phyloP scores from a whole-genome alignment of 208 protist species.

The Acanthamoeba castellanii region DNA sequence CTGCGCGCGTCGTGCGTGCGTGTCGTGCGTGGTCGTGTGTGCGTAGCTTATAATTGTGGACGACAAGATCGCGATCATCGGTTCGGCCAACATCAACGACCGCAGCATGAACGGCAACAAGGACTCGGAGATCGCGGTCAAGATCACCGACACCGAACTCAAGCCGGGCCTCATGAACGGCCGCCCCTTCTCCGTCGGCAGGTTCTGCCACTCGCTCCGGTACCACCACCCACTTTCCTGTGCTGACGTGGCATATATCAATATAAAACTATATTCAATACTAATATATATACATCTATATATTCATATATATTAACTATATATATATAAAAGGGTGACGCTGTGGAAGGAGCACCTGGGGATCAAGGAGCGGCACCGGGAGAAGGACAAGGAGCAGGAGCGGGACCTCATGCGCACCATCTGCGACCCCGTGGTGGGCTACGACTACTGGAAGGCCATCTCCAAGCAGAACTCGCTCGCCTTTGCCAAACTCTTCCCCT shows the following conservation, averaged over 20 bases:
- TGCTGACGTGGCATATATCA: no score
- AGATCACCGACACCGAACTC: constrained; percentile 74
- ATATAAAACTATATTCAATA: no score
- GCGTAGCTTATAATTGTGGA: constrained; percentile 83
- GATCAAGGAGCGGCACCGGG: constrained; percentile 51
- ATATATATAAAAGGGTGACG: neutral
- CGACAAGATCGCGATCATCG: constrained; percentile 80
- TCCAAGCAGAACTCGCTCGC: constrained; percentile 2
- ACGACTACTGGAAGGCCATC: constrained; percentile 13
- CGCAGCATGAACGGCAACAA: constrained; percentile 77
- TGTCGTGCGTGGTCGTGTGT: no score
- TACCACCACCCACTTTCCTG: no score
- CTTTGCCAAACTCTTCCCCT: constrained; percentile 1
- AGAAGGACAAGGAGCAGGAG: neutral
- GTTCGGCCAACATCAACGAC: constrained; percentile 86
- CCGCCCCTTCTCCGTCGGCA: constrained; percentile 45
- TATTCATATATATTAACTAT: no score
- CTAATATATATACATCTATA: no score
- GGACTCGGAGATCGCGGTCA: constrained; percentile 79
- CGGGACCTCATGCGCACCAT: neutral
- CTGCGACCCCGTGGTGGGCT: neutral
- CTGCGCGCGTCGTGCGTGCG: no score
- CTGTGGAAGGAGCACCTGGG: constrained; percentile 85
- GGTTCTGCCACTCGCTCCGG: constrained; percentile 74
- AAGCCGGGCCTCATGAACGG: constrained; percentile 68